Percentiles rank a stretch among this genome's conserved stretches.
These are phyloP conservation scores for Carallia pectinifolia DNA, from an alignment of 345 rosid species.

Conservation along the genomic window DNA sequence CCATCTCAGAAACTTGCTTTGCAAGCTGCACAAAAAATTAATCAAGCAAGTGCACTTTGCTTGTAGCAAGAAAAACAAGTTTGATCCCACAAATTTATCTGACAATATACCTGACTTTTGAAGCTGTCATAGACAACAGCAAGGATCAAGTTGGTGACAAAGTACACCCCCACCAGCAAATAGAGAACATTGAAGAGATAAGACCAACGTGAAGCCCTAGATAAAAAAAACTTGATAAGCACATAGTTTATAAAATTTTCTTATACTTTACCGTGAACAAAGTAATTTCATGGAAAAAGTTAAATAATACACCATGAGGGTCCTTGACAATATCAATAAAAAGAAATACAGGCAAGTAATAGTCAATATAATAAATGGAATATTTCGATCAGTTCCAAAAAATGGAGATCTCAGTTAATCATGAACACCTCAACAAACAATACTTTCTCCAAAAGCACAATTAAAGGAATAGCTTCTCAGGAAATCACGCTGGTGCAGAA, in stretches of 20 bases:
- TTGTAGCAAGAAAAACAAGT: not conserved
- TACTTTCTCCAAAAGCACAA: too few relatives aligned
- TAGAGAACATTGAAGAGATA: slow-evolving; percentile 74
- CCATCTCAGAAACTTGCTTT: slow-evolving; percentile 82
- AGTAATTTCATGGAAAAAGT: too few relatives aligned
- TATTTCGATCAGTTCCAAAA: too few relatives aligned
- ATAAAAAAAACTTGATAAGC: slow-evolving; percentile 12
- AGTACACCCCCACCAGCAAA: slow-evolving; percentile 88
- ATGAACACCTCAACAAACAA: too few relatives aligned
- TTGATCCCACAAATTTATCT: not conserved
- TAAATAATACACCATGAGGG: too few relatives aligned
- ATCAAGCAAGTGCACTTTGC: slow-evolving; percentile 6
- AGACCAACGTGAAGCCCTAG: slow-evolving; percentile 89
- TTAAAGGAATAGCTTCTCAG: too few relatives aligned
- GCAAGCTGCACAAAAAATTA: slow-evolving; percentile 54
- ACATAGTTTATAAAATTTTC: not conserved
- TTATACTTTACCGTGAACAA: too few relatives aligned
- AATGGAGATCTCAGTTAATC: too few relatives aligned
- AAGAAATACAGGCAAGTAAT: too few relatives aligned
- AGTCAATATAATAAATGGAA: too few relatives aligned
- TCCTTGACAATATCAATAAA: too few relatives aligned
- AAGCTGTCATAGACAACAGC: slow-evolving; percentile 98
- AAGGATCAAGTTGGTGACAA: slow-evolving; percentile 94
- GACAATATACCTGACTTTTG: slow-evolving; percentile 69
- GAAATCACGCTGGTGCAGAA: too few relatives aligned